phyloP scores from a whole-genome alignment of 108 stramenopile species.

The Nannochloropsis granulata region DNA sequence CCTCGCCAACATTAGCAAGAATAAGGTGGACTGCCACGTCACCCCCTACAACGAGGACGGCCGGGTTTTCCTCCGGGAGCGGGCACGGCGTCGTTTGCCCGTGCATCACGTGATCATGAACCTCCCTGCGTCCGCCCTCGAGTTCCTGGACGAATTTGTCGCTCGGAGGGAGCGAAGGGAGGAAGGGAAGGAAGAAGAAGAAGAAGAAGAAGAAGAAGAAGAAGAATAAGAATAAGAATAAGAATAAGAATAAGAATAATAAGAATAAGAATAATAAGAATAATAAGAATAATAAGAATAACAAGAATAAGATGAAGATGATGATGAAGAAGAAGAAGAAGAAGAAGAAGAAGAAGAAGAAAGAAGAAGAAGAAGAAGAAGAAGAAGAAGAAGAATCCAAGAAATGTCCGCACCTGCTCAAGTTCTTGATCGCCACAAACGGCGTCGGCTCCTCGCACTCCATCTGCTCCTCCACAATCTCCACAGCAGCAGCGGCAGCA shows the following conservation, averaged over 20 bases:
- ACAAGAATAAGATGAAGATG: neutral
- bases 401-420: neutral
- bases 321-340: neutral
- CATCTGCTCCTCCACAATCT: neutral
- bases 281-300: neutral
- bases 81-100: neutral
- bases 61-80: conserved; percentile 49
- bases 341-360: neutral
- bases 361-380: neutral
- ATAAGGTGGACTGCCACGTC: conserved; percentile 51
- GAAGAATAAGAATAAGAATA: neutral
- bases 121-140: conserved; percentile 72
- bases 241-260: neutral
- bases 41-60: conserved; percentile 68
- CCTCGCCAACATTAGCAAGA: conserved; percentile 50
- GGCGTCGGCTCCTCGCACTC: neutral
- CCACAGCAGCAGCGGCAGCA: neutral
- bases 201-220: neutral
- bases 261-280: neutral
- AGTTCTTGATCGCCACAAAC: neutral
- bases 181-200: neutral
- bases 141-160: conserved; percentile 82
- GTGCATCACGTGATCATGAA: conserved; percentile 82
- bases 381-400: neutral
- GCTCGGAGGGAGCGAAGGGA: conserved; percentile 26